These are phyloP conservation scores for Yarrowia sp. DNA, from an alignment of 805 yeast species.

Conservation along the genomic window DNA sequence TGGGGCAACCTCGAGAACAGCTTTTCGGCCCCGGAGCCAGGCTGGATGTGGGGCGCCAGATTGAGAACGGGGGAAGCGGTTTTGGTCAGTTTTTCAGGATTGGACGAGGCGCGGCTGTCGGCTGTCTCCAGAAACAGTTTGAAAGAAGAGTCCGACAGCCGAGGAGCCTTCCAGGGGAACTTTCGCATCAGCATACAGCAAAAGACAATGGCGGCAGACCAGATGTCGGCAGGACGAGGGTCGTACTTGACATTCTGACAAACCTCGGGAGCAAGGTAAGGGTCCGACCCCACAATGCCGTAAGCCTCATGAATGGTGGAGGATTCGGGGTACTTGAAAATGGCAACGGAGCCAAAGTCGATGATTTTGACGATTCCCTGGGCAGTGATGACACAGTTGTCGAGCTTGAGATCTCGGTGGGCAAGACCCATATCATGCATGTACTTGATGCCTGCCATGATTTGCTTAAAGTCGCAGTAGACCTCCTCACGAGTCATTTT, in stretches of 20 bases:
- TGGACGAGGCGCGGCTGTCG: slow-evolving; percentile 1
- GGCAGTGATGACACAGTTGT: slow-evolving; percentile 84
- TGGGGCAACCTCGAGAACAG: slow-evolving; percentile 73
- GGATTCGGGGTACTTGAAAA: slow-evolving; percentile 72
- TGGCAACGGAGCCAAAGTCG: slow-evolving; percentile 93
- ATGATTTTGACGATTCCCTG: slow-evolving; percentile 83
- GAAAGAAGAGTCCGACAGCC: slow-evolving; percentile 73
- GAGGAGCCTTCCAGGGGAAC: slow-evolving; percentile 97
- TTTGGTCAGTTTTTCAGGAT: slow-evolving; percentile 18
- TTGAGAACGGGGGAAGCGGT: slow-evolving; percentile 13
- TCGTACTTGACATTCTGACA: slow-evolving; percentile 67
- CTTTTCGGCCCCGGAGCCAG: slow-evolving; percentile 65
- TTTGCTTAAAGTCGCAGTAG: slow-evolving; percentile 82
- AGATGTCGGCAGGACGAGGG: slow-evolving; percentile 85
- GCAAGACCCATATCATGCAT: slow-evolving; percentile 85
- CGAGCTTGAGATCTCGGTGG: slow-evolving; percentile 90
- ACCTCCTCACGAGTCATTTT: slow-evolving; percentile 73
- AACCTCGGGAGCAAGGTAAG: slow-evolving; percentile 94
- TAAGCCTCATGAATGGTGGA: slow-evolving; percentile 66
- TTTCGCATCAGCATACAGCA: slow-evolving; percentile 87
- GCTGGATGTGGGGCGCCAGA: slow-evolving; percentile 24
- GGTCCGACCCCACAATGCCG: slow-evolving; percentile 95
- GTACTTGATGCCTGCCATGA: slow-evolving; percentile 74
- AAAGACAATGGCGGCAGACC: slow-evolving; percentile 92
- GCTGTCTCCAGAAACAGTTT: slow-evolving; percentile 57